Conservation (phyloP, 306 rosid species). For the Gillenia trifoliata region DNA sequence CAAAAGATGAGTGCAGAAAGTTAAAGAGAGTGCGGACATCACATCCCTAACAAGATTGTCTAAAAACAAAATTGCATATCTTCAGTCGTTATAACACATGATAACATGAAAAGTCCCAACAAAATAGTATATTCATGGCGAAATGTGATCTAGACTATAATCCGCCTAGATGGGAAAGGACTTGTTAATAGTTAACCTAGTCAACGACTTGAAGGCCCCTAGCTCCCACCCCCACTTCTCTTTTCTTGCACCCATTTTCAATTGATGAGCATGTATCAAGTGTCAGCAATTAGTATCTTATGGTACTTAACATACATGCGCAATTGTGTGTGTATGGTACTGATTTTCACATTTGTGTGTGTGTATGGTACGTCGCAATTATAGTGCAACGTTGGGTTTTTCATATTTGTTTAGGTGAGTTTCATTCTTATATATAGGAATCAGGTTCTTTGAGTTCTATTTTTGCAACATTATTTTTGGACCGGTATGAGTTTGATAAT, state of each 20-base stretch:
- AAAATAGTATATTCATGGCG: not conserved
- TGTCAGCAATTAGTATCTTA: not conserved
- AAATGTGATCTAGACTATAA: not conserved
- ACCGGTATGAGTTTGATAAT: no score
- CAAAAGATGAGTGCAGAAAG: not conserved
- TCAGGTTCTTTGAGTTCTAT: no score
- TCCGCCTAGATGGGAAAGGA: not conserved
- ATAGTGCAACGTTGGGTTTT: not conserved
- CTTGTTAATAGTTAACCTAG: not conserved
- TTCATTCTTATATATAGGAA: no score
- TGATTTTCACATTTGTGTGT: not conserved
- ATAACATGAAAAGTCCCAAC: not conserved
- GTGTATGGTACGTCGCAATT: no score
- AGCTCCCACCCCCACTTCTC: not conserved
- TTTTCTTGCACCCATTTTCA: no score
- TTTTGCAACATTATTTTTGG: no score
- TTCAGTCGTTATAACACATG: no score
- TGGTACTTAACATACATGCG: no score
- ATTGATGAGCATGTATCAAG: not conserved
- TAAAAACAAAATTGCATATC: no score
- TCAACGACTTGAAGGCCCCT: not conserved
- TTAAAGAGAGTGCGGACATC: not conserved
- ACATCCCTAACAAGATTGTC: not conserved
- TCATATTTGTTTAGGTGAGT: no score
- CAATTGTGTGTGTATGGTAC: not conserved